Conservation (phyloP, 495 filamentous ascomycete genomes). For the Lentithecium fluviatile region DNA sequence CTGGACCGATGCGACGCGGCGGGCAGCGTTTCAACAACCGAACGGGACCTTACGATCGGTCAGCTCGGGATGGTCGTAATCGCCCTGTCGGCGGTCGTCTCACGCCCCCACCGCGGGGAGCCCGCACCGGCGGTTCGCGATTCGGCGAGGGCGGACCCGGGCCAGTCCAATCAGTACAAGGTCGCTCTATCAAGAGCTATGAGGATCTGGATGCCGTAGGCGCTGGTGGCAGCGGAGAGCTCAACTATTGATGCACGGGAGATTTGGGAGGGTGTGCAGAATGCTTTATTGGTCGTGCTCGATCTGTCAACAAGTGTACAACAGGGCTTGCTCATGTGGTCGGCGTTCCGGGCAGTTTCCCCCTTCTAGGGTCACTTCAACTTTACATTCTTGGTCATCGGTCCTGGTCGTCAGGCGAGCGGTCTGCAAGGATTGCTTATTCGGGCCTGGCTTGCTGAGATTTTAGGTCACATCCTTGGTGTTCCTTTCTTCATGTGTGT, state of each 20-base stretch:
- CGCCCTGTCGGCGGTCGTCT: conserved; percentile 45
- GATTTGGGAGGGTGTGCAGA: neutral
- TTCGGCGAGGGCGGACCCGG: conserved; percentile 58
- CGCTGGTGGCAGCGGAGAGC: conserved; percentile 56
- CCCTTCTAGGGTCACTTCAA: too few relatives aligned
- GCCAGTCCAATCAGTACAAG: conserved; percentile 78
- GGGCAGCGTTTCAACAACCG: conserved; percentile 51
- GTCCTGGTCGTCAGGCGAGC: too few relatives aligned
- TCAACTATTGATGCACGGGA: conserved; percentile 56
- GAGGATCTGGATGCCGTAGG: conserved; percentile 86
- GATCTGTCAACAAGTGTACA: neutral
- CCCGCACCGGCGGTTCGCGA: conserved; percentile 46
- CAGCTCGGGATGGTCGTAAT: conserved; percentile 40
- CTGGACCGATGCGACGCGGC: conserved; percentile 61
- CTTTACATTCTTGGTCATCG: too few relatives aligned
- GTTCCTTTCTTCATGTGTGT: too few relatives aligned
- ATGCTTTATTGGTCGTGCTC: neutral
- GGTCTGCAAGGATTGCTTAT: too few relatives aligned
- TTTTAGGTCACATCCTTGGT: too few relatives aligned
- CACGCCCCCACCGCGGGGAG: conserved; percentile 44
- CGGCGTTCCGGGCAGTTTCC: too few relatives aligned
- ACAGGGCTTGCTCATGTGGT: too few relatives aligned
- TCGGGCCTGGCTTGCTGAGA: too few relatives aligned
- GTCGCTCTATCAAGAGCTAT: conserved; percentile 89
- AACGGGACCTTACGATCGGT: conserved; percentile 60